A percentile compares a stretch with the other conserved stretches of the same genome.
phyloP scores from a whole-genome alignment of 176 grass and related monocot species.

The Oryza nivara region DNA sequence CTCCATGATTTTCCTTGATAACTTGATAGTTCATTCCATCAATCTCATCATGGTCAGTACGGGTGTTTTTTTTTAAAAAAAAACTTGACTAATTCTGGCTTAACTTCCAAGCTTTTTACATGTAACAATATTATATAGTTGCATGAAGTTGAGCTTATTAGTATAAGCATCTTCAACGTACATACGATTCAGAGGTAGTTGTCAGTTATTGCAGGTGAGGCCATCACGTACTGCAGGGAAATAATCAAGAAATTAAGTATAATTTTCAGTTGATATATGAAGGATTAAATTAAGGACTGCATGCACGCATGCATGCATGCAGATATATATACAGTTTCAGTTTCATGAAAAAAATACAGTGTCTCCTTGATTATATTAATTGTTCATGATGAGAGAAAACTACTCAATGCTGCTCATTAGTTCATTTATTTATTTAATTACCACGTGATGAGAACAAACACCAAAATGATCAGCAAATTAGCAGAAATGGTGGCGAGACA shows the following conservation, averaged over 20 bases:
- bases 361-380: background rate
- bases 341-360: background rate
- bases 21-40: too few relatives aligned
- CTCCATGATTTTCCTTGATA: too few relatives aligned
- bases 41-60: too few relatives aligned
- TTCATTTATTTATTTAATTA: slow-evolving; percentile 9
- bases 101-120: slow-evolving; percentile 6
- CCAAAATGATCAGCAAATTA: slow-evolving; percentile 6
- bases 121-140: slow-evolving; percentile 13
- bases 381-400: background rate
- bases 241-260: background rate
- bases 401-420: background rate
- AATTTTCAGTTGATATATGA: background rate
- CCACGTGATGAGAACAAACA: slow-evolving; percentile 30
- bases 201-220: slow-evolving; percentile 56
- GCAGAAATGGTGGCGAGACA: background rate
- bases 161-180: background rate
- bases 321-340: background rate
- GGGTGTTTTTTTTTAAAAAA: background rate
- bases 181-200: slow-evolving; percentile 36
- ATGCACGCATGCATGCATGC: slow-evolving; percentile 38
- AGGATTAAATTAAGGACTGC: slow-evolving; percentile 29
- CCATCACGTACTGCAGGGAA: slow-evolving; percentile 50
- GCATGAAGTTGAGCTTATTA: slow-evolving; percentile 28
- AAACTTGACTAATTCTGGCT: slow-evolving; percentile 17